phyloP scores from a whole-genome alignment of 805 yeast genomes.

The Saturnispora silvae region DNA sequence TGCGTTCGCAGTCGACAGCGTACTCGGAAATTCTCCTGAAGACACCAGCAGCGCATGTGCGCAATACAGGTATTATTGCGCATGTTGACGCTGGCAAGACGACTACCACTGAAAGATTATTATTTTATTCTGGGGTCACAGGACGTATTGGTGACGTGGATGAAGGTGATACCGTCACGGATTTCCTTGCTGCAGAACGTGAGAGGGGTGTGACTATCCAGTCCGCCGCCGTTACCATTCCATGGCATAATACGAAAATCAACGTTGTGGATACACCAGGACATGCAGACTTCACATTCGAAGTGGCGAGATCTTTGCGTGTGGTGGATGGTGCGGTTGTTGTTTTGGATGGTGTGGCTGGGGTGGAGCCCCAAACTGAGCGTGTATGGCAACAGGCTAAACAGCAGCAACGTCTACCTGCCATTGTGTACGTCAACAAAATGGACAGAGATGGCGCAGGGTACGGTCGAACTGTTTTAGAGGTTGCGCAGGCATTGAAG shows the following conservation, averaged over 20 bases:
- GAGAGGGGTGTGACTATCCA: constrained; percentile 93
- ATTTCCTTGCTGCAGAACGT: constrained; percentile 80
- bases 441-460: constrained; percentile 98
- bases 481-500: constrained; percentile 62
- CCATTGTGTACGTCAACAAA: constrained; percentile 74
- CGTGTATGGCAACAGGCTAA: constrained; percentile 90
- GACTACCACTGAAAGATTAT: constrained; percentile 92
- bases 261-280: constrained; percentile 97
- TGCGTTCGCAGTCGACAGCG: too few species aligned
- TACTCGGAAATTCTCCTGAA: constrained; percentile 15
- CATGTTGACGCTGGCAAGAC: constrained; percentile 99
- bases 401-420: constrained; percentile 65
- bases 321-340: constrained; percentile 93
- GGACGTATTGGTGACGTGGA: constrained; percentile 84
- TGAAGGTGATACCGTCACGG: constrained; percentile 94
- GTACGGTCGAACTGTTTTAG: constrained; percentile 79
- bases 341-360: constrained; percentile 90
- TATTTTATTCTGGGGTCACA: constrained; percentile 79
- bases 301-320: constrained; percentile 79
- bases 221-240: constrained; percentile 87
- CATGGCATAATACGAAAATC: constrained; percentile 65
- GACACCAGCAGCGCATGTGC: constrained; percentile 29
- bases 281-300: constrained; percentile 94
- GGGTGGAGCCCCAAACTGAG: constrained; percentile 97
- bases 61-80: constrained; percentile 96